phyloP scores from a whole-genome alignment of 495 filamentous ascomycete species.

The Penicillium soppii region DNA sequence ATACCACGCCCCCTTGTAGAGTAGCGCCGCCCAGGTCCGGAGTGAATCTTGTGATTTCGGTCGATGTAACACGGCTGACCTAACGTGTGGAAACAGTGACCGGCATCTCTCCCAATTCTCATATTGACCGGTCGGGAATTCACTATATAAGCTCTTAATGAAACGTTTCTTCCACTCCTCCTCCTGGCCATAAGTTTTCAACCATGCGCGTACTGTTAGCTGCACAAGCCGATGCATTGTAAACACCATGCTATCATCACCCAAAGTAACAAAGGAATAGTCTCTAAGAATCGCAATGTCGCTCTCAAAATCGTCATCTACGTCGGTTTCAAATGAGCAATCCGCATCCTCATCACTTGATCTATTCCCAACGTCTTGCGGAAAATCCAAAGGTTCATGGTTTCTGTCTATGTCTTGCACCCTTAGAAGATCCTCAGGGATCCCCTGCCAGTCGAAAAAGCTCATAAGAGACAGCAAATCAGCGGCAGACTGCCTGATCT shows the following conservation, averaged over 20 bases:
- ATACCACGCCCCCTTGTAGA: slow-evolving; percentile 3
- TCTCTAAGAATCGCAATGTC: slow-evolving; percentile 1
- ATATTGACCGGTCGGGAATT: not conserved
- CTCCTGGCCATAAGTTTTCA: slow-evolving; percentile 22
- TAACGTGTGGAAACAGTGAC: slow-evolving; percentile 7
- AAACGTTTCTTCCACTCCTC: slow-evolving; percentile 24
- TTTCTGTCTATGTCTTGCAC: not conserved
- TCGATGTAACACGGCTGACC: slow-evolving; percentile 1
- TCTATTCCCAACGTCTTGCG: not conserved
- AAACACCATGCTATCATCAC: not conserved
- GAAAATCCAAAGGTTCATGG: too few species aligned
- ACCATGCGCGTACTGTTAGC: not conserved
- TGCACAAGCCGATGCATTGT: slow-evolving; percentile 15
- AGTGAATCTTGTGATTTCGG: not conserved
- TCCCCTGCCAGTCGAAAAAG: slow-evolving; percentile 23
- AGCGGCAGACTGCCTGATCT: slow-evolving; percentile 14
- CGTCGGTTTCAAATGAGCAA: not conserved
- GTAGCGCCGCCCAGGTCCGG: not conserved
- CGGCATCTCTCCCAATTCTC: slow-evolving; percentile 5
- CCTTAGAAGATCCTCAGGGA: slow-evolving; percentile 7
- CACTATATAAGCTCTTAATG: not conserved
- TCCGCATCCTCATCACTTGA: not conserved
- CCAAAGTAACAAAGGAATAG: slow-evolving; percentile 9
- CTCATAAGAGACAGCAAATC: slow-evolving; percentile 11
- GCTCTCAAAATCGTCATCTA: not conserved